Evolutionary conservation across 1,284 basidiomycete species (phyloP), one percentile per base, ranked within the genome.

Genomic region (Anthracocystis walkeri): DNA sequence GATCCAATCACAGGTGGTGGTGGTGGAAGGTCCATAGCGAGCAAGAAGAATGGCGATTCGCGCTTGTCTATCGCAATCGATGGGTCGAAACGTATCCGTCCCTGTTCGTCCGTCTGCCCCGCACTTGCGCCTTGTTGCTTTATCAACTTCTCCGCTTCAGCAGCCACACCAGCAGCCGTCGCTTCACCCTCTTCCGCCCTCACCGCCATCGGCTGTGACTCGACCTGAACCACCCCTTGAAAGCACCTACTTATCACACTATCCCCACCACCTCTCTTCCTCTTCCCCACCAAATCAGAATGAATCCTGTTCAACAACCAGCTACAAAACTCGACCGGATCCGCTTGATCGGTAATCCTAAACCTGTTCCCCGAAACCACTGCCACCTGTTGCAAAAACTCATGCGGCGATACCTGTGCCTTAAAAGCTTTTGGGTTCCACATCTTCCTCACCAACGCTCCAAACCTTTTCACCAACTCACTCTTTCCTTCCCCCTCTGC

Each of bases 291-390:
- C 56, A 97, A 86, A 86, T 98, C 95, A 80, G 91, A 90, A 85
- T 99, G 97, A 51, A 99, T 89, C 42, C 90, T 90, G 86, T 99
- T 98, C 63, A 99, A 88, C 74, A 99, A 86, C 97, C 97, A 99
- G 23, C 94, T 91, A 35, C 99, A 86, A 83, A 99, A 99, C 82
- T 98, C 97, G 6, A 95, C 90, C 6, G 97, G 97, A 86, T 99
- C 97, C 2, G 94, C 94, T 87, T 95, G 93, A 83, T 93, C 90
- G 77, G 95, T 95, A 73, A 97, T 89, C 77, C 92, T 91, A 87
- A 95, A 99, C 86, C 93, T 94, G 16, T 94, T 93, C 33, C 88
- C 89, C 81, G 93, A 95, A 35, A 91, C 91, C 72, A 93, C 90
- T 71, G 92, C 91, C 50, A 99, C 95, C 87, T 99, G 96, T 86